These are phyloP conservation scores for Ceratocystiopsis brevicomis DNA, from an alignment of 2,329 filamentous ascomycete genomes.

Conservation along the genomic window DNA sequence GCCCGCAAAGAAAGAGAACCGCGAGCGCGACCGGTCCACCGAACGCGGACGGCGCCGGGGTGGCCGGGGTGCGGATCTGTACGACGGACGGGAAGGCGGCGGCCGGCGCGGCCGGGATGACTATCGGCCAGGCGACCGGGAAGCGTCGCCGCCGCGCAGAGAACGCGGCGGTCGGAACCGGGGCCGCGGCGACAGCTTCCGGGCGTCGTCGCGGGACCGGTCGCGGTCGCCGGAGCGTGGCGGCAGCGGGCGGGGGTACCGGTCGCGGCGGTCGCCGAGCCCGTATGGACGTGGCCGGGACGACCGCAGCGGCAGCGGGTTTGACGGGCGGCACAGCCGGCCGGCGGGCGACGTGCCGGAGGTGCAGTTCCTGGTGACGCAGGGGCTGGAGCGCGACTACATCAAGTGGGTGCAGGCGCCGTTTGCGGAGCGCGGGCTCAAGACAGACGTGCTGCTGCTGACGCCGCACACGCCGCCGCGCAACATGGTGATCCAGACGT, in stretches of 20 bases:
- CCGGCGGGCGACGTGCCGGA: constrained; percentile 64
- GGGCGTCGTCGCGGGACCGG: constrained; percentile 32
- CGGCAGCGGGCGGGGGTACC: constrained; percentile 33
- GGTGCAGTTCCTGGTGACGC: constrained; percentile 68
- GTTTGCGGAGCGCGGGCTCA: constrained; percentile 53
- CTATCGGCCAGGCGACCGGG: constrained; percentile 40
- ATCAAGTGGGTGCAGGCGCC: constrained; percentile 63
- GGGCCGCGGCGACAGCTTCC: constrained; percentile 21
- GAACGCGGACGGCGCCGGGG: constrained; percentile 28
- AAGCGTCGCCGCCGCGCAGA: constrained; percentile 37
- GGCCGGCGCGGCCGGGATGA: constrained; percentile 39
- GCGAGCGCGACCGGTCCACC: constrained; percentile 29
- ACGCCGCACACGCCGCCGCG: constrained; percentile 53
- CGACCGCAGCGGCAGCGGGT: constrained; percentile 30
- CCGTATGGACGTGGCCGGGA: constrained; percentile 34
- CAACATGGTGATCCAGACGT: constrained; percentile 60
- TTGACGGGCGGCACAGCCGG: constrained; percentile 22
- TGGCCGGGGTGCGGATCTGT: constrained; percentile 27
- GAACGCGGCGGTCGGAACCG: constrained; percentile 36
- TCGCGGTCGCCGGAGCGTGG: constrained; percentile 47
- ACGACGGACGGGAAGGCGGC: constrained; percentile 27
- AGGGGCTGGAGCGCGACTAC: constrained; percentile 62
- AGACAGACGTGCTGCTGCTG: constrained; percentile 61
- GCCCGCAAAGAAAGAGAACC: constrained; percentile 53
- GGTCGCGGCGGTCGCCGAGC: constrained; percentile 47